Conservation (phyloP, 495 filamentous ascomycete species). For the Penicillium longicatenatum region DNA sequence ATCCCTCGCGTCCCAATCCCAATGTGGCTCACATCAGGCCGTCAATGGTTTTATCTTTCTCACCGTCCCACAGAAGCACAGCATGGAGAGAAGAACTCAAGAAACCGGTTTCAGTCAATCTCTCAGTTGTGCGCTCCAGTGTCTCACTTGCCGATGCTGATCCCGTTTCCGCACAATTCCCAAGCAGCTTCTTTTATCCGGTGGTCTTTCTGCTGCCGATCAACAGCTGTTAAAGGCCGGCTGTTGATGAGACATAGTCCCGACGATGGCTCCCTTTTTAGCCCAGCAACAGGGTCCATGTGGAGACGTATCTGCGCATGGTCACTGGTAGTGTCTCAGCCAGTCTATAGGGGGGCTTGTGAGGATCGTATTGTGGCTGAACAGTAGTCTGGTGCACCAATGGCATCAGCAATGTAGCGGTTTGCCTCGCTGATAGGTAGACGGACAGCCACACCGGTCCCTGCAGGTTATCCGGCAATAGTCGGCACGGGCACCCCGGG, state of each 20-base stretch:
- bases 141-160: conserved; percentile 1
- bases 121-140: background rate
- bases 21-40: background rate
- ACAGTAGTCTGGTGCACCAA: background rate
- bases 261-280: background rate
- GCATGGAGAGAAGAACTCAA: background rate
- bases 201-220: background rate
- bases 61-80: background rate
- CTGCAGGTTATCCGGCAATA: background rate
- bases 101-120: conserved; percentile 3
- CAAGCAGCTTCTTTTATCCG: background rate
- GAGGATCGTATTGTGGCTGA: conserved; percentile 5
- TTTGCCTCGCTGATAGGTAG: background rate
- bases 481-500: background rate
- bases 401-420: background rate
- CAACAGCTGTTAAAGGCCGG: background rate
- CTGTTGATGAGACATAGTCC: background rate
- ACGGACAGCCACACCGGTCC: background rate
- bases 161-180: background rate
- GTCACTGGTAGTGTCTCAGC: conserved; percentile 5
- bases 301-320: background rate
- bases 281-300: background rate
- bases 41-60: background rate
- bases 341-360: background rate
- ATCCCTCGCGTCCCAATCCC: background rate